Evolutionary conservation across 2,329 filamentous ascomycete species (phyloP), one percentile per base, ranked within the genome.

Genomic region (Nemania abortiva): DNA sequence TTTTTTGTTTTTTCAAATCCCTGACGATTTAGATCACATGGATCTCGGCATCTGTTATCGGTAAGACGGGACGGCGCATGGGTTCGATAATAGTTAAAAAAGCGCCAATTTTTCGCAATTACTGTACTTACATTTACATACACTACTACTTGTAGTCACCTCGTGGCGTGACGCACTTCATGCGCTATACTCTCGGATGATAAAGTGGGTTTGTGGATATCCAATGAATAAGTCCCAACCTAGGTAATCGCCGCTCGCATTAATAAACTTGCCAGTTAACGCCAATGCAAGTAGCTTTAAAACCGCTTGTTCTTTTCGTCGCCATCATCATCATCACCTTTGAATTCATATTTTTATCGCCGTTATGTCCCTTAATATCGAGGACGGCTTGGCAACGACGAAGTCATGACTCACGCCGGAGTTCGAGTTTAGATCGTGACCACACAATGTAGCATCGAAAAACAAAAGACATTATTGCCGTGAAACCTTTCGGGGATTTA

Each of bases 311-410:
- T 42, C 15, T 42, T 6, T 42, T 5, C 42, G 24, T 24, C n/a
- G 6, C n/a, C 5, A 27, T 27, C 47, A 24, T 50, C 22, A 11
- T 37, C 3, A 15, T 57, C 31, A 37, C 18, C 34, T 27, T 27
- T 27, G 53, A 2, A 24, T 13, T 18, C 50, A 31, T 24, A 54
- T n/a, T 37, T 59, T 53, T 68, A 68, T 59, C 54, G 31, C 60
- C 65, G 60, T 29, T 68, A 68, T 68, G 18, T 68, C 65, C 65
- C 13, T 60, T 64, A 68, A 63, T 13, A 29, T 58, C 65, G 65
- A 53, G 45, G 22, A 22, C 45, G 18, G 47, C 34, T n/a, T 13
- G 29, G 29, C 27, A 27, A 27, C 31, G n/a, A 13, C 6, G 22
- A 31, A 22, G 3, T 10, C 2, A 18, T 63, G 60, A 63, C 60